Evolutionary conservation across 257 asterid genomes (phyloP).

Genomic region (Henckelia pumila): DNA sequence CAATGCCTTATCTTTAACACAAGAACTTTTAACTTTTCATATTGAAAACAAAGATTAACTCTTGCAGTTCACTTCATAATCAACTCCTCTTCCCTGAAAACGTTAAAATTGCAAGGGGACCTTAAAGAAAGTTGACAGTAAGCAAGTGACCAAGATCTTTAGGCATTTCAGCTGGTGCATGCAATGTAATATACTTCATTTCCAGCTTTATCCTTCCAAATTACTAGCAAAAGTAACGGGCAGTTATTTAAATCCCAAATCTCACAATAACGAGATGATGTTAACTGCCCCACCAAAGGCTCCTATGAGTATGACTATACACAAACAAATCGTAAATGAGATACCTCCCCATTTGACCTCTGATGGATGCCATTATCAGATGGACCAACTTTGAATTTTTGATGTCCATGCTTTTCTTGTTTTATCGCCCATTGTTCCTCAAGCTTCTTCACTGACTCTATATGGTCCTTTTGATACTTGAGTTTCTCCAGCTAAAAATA

Average conservation of each 20-base stretch:
- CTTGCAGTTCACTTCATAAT: not conserved
- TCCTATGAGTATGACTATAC: conserved; percentile 3
- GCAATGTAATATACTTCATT: not conserved
- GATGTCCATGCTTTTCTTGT: conserved; percentile 47
- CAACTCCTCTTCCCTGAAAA: not conserved
- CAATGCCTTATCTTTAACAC: not conserved
- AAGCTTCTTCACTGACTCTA: conserved; percentile 50
- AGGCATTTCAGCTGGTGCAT: not conserved
- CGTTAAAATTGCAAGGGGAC: conserved; percentile 13
- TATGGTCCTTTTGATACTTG: conserved; percentile 48
- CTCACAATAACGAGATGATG: not conserved
- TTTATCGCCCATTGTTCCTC: conserved; percentile 51
- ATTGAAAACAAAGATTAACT: not conserved
- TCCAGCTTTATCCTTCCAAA: conserved; percentile 1
- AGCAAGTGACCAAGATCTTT: not conserved
- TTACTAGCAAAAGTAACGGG: conserved; percentile 7
- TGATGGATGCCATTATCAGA: conserved; percentile 35
- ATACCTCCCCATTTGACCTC: conserved; percentile 35
- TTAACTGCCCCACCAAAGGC: conserved; percentile 12
- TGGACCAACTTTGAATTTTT: conserved; percentile 34
- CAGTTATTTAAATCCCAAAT: conserved; percentile 4
- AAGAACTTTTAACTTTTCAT: not conserved
- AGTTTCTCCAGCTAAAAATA: conserved; percentile 56
- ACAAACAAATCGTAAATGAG: conserved; percentile 5
- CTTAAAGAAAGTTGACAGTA: not conserved